phyloP scores from a whole-genome alignment of 805 yeast species.

The Ogataea degrootiae region DNA sequence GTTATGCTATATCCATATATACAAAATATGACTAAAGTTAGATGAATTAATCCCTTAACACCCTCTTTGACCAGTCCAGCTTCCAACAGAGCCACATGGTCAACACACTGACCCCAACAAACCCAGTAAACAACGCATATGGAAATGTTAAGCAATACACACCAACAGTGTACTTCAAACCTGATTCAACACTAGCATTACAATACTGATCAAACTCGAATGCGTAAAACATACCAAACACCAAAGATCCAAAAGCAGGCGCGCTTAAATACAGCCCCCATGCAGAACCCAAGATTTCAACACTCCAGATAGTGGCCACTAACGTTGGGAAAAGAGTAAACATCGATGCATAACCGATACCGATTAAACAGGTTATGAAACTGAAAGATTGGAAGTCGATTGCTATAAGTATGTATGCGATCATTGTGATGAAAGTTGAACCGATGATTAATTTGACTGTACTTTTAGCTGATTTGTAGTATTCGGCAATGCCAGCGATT shows the following conservation, averaged over 20 bases:
- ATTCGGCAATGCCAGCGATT: slow-evolving; percentile 18
- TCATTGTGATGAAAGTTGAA: slow-evolving; percentile 5
- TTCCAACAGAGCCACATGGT: slow-evolving; percentile 15
- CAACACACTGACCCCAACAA: slow-evolving; percentile 9
- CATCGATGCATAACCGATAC: slow-evolving; percentile 71
- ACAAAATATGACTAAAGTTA: too few species aligned
- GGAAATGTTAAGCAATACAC: slow-evolving; percentile 16
- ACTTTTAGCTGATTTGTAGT: slow-evolving; percentile 5
- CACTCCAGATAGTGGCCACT: slow-evolving; percentile 77
- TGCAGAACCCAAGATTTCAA: slow-evolving; percentile 76
- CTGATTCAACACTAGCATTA: slow-evolving; percentile 3
- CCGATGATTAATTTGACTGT: slow-evolving; percentile 5
- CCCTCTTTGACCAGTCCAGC: slow-evolving; percentile 8
- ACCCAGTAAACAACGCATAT: slow-evolving; percentile 9
- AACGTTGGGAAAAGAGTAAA: slow-evolving; percentile 80
- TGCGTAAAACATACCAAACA: slow-evolving; percentile 69
- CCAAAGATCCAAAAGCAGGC: slow-evolving; percentile 75
- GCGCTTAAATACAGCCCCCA: slow-evolving; percentile 88
- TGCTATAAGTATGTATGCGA: slow-evolving; percentile 11
- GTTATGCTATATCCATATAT: neutral
- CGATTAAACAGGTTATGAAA: slow-evolving; percentile 37
- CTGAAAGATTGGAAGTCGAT: slow-evolving; percentile 6
- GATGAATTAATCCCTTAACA: neutral
- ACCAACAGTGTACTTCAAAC: neutral
- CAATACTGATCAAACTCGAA: slow-evolving; percentile 45